Conservation (phyloP, 345 rosid species). For the Lepidium sativum region DNA sequence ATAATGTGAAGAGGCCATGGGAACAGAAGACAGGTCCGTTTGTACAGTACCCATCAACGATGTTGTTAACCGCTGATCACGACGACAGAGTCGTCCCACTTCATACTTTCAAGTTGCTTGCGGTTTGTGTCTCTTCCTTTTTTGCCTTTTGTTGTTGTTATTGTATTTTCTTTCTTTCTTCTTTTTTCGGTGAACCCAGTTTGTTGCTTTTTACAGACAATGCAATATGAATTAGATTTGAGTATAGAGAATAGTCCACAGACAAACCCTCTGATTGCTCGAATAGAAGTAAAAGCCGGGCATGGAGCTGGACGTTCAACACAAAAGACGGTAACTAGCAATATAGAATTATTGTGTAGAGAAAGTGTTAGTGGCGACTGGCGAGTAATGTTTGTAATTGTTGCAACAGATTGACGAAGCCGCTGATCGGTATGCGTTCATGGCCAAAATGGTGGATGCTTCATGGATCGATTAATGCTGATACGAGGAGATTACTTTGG, state of each 20-base stretch:
- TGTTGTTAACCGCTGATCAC: constrained; percentile 94
- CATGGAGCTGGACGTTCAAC: constrained; percentile 95
- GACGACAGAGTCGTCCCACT: constrained; percentile 91
- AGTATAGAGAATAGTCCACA: constrained; percentile 76
- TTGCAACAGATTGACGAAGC: constrained; percentile 70
- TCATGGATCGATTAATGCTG: constrained; percentile 50
- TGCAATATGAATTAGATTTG: constrained; percentile 65
- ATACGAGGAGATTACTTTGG: background rate
- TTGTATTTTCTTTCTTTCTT: background rate
- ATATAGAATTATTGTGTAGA: background rate
- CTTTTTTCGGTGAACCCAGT: background rate
- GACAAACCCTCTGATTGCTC: constrained; percentile 77
- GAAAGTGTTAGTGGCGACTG: no score
- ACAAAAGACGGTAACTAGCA: constrained; percentile 45
- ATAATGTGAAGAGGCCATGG: constrained; percentile 95
- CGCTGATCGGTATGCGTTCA: constrained; percentile 72
- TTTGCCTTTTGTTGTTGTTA: background rate
- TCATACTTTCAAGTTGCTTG: constrained; percentile 76
- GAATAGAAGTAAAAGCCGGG: constrained; percentile 86
- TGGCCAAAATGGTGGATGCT: constrained; percentile 69
- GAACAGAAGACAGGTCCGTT: constrained; percentile 36
- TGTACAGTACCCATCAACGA: constrained; percentile 75
- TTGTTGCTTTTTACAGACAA: constrained; percentile 43
- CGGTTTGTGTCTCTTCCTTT: constrained; percentile 41
- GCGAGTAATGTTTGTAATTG: background rate